These are phyloP conservation scores for Immersiella caudata DNA, from an alignment of 495 filamentous ascomycete species.

Conservation along the genomic window DNA sequence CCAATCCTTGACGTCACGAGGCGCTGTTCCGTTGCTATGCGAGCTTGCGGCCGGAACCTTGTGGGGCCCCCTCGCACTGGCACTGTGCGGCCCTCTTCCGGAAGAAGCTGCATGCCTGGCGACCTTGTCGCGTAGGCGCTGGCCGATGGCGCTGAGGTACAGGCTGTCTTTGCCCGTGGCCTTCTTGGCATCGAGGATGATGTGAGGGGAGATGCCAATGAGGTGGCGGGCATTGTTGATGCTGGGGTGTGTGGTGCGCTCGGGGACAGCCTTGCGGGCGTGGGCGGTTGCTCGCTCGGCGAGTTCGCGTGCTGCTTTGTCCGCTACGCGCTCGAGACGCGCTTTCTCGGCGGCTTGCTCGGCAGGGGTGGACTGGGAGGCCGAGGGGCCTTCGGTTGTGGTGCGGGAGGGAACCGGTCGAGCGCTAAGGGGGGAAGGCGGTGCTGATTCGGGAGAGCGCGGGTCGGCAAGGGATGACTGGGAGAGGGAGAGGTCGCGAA, in stretches of 20 bases:
- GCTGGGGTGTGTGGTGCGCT: conserved; percentile 50
- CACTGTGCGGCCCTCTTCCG: background rate
- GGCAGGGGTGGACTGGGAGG: conserved; percentile 33
- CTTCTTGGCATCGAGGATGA: conserved; percentile 60
- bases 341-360: conserved; percentile 55
- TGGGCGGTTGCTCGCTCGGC: conserved; percentile 53
- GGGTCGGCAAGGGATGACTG: conserved; percentile 22
- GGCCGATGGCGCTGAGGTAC: conserved; percentile 72
- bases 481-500: conserved; percentile 33
- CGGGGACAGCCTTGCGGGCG: conserved; percentile 47
- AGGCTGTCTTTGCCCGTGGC: conserved; percentile 65
- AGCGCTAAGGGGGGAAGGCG: background rate
- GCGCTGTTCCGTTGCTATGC: background rate
- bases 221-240: conserved; percentile 53
- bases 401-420: conserved; percentile 19
- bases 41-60: too few species aligned
- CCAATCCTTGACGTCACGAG: conserved; percentile 33
- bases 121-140: conserved; percentile 50
- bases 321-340: conserved; percentile 54
- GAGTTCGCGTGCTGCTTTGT: conserved; percentile 48
- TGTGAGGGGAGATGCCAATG: conserved; percentile 47
- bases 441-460: conserved; percentile 8
- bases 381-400: conserved; percentile 12
- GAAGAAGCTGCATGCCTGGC: conserved; percentile 4
- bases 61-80: too few species aligned